Evolutionary conservation across 2,329 filamentous ascomycete genomes (phyloP), one percentile per base, ranked within the genome.

Genomic region (Dichotomopilus funicola): DNA sequence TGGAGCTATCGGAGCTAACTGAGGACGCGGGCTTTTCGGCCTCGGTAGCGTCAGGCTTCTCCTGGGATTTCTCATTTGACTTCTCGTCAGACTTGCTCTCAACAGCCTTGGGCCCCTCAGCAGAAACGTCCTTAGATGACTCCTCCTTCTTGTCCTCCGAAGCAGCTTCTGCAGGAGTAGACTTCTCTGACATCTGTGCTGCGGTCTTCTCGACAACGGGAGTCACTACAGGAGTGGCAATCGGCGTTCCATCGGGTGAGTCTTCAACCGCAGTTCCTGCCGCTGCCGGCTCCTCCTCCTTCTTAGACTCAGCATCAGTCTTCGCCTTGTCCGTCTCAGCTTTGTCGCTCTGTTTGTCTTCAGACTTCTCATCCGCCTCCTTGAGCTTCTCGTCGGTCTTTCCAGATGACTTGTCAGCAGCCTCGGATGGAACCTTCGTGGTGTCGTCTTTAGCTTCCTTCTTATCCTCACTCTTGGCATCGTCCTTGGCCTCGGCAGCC

Each of bases 1-100:
- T 55, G 5, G 66, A 63, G 12, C 65, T 63, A 3, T 62, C 61
- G 33, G 62, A 66, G 41, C 51, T 56, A 13, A 57, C 58, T 0
- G 62, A 63, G 6, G 64, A 64, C 47, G 59, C 43, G 5, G 54
- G 7, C 45, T 61, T 59, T 8, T 62, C 58, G 2, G 58, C 55
- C 38, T 27, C 19, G 19, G 19, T 27, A 27, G 58, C 7, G 8
- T 59, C 58, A 10, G 62, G 56, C 27, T 43, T 59, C 5, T 43
- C 38, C 19, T 41, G 44, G 1, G 52, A 41, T 11, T 62, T 47
- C 33, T 57, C 58, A 34, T 61, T 41, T 8, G 53, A 12, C 42
- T 59, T 53, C 5, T 54, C 53, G 6, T 57, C 51, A 27, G 59
- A 11, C 13, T 57, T 38, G 7, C 62, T 58, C 10, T 60, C 58